These are phyloP conservation scores for Crithidia sp. DNA, from an alignment of 208 protist species.

Conservation along the genomic window DNA sequence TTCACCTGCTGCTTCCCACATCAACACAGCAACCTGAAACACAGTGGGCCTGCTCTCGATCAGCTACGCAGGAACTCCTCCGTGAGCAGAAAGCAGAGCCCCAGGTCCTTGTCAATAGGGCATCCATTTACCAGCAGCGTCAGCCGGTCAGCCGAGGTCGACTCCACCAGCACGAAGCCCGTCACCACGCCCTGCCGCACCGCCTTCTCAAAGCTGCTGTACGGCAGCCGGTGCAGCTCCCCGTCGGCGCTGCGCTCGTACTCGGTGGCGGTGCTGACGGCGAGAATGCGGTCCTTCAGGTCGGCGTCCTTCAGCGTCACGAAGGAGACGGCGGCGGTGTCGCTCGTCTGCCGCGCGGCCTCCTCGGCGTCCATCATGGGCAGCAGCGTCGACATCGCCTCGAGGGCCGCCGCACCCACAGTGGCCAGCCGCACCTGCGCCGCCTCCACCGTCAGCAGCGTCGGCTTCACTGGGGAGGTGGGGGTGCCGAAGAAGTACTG, in stretches of 20 bases:
- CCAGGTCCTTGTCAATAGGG: conserved; percentile 41
- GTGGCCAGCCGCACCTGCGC: conserved; percentile 47
- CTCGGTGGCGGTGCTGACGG: conserved; percentile 59
- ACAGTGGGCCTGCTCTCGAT: background rate
- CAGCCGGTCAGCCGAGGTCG: conserved; percentile 37
- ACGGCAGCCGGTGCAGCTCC: conserved; percentile 50
- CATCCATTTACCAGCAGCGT: conserved; percentile 53
- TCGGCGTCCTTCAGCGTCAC: conserved; percentile 53
- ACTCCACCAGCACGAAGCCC: conserved; percentile 74
- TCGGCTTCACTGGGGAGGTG: conserved; percentile 49
- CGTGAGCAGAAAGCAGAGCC: conserved; percentile 64
- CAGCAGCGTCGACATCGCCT: conserved; percentile 61
- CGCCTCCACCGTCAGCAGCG: conserved; percentile 40
- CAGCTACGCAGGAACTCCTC: conserved; percentile 39
- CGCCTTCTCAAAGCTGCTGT: conserved; percentile 47
- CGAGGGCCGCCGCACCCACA: conserved; percentile 43
- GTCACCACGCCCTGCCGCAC: conserved; percentile 41
- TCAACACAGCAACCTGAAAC: background rate
- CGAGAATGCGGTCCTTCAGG: conserved; percentile 62
- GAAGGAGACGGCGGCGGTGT: conserved; percentile 51
- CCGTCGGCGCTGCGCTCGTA: conserved; percentile 51
- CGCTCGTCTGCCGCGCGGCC: conserved; percentile 12
- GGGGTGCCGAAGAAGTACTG: conserved; percentile 74
- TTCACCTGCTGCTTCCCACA: background rate
- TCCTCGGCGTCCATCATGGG: conserved; percentile 62